Conservation (phyloP, 345 rosid species). For the Sisymbrium irio region DNA sequence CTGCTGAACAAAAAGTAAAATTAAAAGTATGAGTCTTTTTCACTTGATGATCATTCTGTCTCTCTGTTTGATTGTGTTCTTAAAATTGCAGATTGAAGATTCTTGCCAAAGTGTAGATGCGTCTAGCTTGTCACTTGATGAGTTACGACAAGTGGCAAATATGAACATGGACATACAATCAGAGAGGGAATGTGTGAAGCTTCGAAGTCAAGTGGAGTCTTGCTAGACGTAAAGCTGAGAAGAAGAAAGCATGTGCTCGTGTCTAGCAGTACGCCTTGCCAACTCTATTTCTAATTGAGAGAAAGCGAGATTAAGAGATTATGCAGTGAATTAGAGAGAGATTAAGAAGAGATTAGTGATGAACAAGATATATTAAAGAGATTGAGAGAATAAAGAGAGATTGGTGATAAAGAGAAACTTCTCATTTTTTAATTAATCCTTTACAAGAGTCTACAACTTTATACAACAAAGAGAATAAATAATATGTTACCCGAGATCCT, state of each 20-base stretch:
- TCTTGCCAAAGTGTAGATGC: slow-evolving; percentile 74
- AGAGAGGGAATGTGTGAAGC: slow-evolving; percentile 76
- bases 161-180: slow-evolving; percentile 71
- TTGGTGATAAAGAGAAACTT: too few relatives aligned
- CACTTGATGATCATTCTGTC: not conserved
- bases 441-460: too few relatives aligned
- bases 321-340: too few relatives aligned
- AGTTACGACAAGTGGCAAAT: slow-evolving; percentile 89
- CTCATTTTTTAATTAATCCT: too few relatives aligned
- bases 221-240: slow-evolving; percentile 90
- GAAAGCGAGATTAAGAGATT: too few relatives aligned
- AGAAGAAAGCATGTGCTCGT: slow-evolving; percentile 80
- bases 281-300: slow-evolving; percentile 67
- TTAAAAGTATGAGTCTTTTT: not conserved
- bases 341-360: too few relatives aligned
- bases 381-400: too few relatives aligned
- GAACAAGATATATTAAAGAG: too few relatives aligned
- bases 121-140: slow-evolving; percentile 81
- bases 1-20: slow-evolving; percentile 84
- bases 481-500: too few relatives aligned
- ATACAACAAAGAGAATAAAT: too few relatives aligned
- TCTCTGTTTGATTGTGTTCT: not conserved
- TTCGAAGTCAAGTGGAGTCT: slow-evolving; percentile 72
- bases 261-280: slow-evolving; percentile 69
- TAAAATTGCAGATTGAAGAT: slow-evolving; percentile 60